Percentiles rank a stretch among this genome's conserved stretches.
Evolutionary conservation across 179 eudicot species (phyloP).

Genomic region (Vitellaria paradoxa): DNA sequence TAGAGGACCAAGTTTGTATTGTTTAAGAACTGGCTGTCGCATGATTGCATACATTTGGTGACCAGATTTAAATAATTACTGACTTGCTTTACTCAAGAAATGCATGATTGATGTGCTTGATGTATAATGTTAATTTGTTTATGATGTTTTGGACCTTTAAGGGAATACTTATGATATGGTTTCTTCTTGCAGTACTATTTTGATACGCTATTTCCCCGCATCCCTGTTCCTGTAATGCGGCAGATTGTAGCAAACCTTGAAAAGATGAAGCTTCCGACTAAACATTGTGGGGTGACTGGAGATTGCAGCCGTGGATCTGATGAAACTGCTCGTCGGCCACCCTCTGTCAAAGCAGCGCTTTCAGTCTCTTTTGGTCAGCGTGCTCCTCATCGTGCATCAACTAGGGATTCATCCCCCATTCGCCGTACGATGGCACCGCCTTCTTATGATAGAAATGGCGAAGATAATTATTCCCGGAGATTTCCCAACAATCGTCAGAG

Average conservation of each 20-base stretch:
- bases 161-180: background rate
- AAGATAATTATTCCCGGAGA: conserved; percentile 49
- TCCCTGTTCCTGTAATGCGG: conserved; percentile 84
- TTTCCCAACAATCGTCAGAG: conserved; percentile 69
- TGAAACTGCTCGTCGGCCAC: conserved; percentile 99
- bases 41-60: too few species aligned
- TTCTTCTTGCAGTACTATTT: conserved; percentile 82
- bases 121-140: too few species aligned
- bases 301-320: conserved; percentile 82
- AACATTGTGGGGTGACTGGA: conserved; percentile 81
- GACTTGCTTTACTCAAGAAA: too few species aligned
- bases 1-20: background rate
- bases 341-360: conserved; percentile 97
- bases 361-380: conserved; percentile 99
- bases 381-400: conserved; percentile 97
- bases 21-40: background rate
- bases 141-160: background rate
- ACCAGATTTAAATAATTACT: too few species aligned
- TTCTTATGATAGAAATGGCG: conserved; percentile 46
- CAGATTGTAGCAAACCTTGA: conserved; percentile 67
- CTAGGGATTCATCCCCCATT: conserved; percentile 95
- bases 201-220: conserved; percentile 92
- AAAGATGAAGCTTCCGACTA: conserved; percentile 77
- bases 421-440: conserved; percentile 65
- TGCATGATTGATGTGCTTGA: too few species aligned